Evolutionary conservation across 441 rosid species (phyloP).

Genomic region (Arabidopsis lyrata): DNA sequence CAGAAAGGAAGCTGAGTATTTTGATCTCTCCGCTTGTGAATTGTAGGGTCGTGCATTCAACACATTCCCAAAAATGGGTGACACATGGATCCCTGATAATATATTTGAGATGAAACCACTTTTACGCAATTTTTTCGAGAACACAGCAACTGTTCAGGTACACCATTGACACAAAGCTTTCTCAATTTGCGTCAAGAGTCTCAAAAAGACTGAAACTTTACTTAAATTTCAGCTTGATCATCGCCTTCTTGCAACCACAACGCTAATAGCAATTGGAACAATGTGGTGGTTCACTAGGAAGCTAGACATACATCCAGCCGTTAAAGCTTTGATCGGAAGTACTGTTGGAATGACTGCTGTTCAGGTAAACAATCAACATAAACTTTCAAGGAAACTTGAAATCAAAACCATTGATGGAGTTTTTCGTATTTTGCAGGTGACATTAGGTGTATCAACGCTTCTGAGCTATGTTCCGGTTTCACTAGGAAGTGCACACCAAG

Average conservation of each 20-base stretch:
- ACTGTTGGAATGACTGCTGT: slow-evolving; percentile 84
- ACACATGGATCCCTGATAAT: slow-evolving; percentile 81
- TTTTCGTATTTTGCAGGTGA: slow-evolving; percentile 56
- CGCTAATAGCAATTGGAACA: slow-evolving; percentile 55
- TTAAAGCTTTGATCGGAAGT: slow-evolving; percentile 72
- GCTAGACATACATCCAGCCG: slow-evolving; percentile 89
- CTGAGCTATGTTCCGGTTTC: slow-evolving; percentile 87
- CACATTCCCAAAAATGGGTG: slow-evolving; percentile 95
- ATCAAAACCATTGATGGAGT: slow-evolving; percentile 7
- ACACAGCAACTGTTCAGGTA: slow-evolving; percentile 90
- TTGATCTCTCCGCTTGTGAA: slow-evolving; percentile 11
- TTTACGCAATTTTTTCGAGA: slow-evolving; percentile 88
- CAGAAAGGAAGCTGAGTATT: slow-evolving; percentile 3
- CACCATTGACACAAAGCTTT: slow-evolving; percentile 7
- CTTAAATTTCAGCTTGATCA: slow-evolving; percentile 70
- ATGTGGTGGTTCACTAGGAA: slow-evolving; percentile 78
- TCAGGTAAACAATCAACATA: slow-evolving; percentile 56
- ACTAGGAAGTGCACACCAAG: slow-evolving; percentile 88
- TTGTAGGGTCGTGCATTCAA: slow-evolving; percentile 83
- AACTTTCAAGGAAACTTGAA: background rate
- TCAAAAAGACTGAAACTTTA: slow-evolving; percentile 15
- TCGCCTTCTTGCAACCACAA: slow-evolving; percentile 79
- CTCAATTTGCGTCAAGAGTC: slow-evolving; percentile 8
- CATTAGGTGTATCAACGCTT: slow-evolving; percentile 89
- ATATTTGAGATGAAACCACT: slow-evolving; percentile 82